Evolutionary conservation across 2,329 filamentous ascomycete genomes (phyloP).

Genomic region (Arthrobotrys sphaeroides): DNA sequence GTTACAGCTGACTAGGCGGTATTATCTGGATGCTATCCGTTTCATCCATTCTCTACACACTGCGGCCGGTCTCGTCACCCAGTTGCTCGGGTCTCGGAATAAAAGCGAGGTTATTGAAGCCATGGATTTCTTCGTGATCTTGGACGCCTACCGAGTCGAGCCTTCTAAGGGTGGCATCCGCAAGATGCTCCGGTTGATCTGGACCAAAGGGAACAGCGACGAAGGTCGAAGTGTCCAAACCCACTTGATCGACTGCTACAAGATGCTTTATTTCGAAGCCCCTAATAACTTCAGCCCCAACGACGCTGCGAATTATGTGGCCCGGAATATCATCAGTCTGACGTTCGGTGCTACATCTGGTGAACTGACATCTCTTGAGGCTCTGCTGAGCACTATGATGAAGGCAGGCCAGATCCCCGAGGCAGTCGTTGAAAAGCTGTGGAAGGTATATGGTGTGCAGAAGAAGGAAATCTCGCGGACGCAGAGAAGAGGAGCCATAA

Average conservation of each 20-base stretch:
- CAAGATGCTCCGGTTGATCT: conserved; percentile 94
- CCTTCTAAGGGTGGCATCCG: conserved; percentile 91
- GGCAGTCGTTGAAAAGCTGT: conserved; percentile 86
- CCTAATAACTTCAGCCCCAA: conserved; percentile 87
- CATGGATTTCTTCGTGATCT: conserved; percentile 96
- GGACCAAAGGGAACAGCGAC: conserved; percentile 99
- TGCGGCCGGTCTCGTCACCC: conserved; percentile 80
- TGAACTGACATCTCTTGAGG: conserved; percentile 92
- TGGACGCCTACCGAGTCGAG: conserved; percentile 95
- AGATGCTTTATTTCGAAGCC: conserved; percentile 92
- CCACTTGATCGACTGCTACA: conserved; percentile 96
- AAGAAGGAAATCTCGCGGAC: conserved; percentile 91
- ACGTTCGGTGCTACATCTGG: conserved; percentile 90
- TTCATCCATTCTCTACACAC: conserved; percentile 93
- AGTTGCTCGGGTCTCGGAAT: conserved; percentile 91
- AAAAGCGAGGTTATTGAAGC: conserved; percentile 99
- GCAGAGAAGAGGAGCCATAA: conserved; percentile 91
- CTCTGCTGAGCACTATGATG: conserved; percentile 97
- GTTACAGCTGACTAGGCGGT: conserved; percentile 84
- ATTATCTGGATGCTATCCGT: conserved; percentile 89
- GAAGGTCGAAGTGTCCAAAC: conserved; percentile 98
- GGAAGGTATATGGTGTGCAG: conserved; percentile 96
- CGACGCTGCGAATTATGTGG: conserved; percentile 93
- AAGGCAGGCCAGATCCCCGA: conserved; percentile 87
- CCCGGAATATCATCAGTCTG: conserved; percentile 97